These are phyloP conservation scores for Leersia perrieri DNA, from an alignment of 176 grass and related monocot species.

Conservation along the genomic window DNA sequence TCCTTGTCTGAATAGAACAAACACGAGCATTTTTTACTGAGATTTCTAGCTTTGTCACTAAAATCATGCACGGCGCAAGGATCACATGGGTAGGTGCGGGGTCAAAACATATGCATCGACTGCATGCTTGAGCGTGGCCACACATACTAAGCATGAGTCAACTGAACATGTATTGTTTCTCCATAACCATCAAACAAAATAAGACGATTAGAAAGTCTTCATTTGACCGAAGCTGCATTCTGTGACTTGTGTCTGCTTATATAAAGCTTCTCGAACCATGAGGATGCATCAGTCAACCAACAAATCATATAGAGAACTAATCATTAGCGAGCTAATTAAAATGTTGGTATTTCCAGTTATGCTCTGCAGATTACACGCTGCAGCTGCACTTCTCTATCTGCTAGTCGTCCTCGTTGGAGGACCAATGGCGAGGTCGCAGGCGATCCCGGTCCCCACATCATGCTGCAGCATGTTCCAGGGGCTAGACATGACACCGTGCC, in stretches of 20 bases:
- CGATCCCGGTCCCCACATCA: neutral
- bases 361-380: neutral
- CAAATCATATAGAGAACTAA: neutral
- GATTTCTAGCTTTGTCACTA: neutral
- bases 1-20: neutral
- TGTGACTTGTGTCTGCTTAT: neutral
- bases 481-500: slow-evolving; percentile 33
- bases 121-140: neutral
- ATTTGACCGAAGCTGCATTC: neutral
- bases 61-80: neutral
- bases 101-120: slow-evolving; percentile 3
- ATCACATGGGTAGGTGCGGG: neutral
- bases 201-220: neutral
- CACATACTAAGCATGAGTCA: slow-evolving; percentile 25
- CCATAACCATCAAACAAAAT: neutral
- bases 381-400: neutral
- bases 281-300: neutral
- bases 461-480: slow-evolving; percentile 28
- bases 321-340: neutral
- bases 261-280: neutral
- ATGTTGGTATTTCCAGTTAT: neutral
- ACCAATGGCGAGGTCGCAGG: neutral
- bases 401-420: neutral
- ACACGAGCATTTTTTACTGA: neutral
- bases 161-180: neutral